These are phyloP conservation scores for Diversispora epigaea DNA, from an alignment of 192 early-diverging fungal species.

Conservation along the genomic window DNA sequence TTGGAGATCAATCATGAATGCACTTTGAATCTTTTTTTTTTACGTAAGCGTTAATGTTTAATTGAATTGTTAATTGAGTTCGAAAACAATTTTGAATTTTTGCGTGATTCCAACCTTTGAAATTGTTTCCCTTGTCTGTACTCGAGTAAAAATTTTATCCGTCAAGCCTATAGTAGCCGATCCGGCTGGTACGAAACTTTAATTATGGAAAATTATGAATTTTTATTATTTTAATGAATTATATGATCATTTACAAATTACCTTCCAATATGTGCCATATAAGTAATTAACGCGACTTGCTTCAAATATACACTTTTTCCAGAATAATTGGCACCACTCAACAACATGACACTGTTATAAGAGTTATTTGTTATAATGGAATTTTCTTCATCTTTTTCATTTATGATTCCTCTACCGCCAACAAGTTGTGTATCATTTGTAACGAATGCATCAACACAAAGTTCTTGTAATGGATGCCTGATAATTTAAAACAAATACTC, in stretches of 20 bases:
- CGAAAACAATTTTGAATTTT: not conserved
- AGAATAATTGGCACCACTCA: slow-evolving; percentile 83
- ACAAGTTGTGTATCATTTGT: slow-evolving; percentile 66
- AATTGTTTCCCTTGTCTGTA: slow-evolving; percentile 70
- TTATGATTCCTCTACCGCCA: slow-evolving; percentile 28
- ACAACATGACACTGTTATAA: slow-evolving; percentile 53
- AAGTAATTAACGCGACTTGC: slow-evolving; percentile 78
- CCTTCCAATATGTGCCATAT: slow-evolving; percentile 88
- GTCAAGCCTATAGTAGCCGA: slow-evolving; percentile 69
- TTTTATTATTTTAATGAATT: not conserved
- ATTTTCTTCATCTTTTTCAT: not conserved
- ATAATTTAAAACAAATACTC: slow-evolving; percentile 8
- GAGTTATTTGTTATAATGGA: not conserved
- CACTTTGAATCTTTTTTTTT: slow-evolving; percentile 56
- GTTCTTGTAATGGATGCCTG: slow-evolving; percentile 71
- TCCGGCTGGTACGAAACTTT: slow-evolving; percentile 79
- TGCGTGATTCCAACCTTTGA: slow-evolving; percentile 47
- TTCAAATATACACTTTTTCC: slow-evolving; percentile 78
- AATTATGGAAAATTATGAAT: not conserved
- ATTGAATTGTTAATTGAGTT: not conserved
- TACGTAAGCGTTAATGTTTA: no score
- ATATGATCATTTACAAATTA: not conserved
- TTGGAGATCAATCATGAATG: slow-evolving; percentile 72
- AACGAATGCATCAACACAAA: slow-evolving; percentile 62
- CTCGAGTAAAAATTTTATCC: slow-evolving; percentile 75